Base-by-base conservation (phyloP, 2,329 filamentous ascomycete species). In the Penicillium digitatum region DNA sequence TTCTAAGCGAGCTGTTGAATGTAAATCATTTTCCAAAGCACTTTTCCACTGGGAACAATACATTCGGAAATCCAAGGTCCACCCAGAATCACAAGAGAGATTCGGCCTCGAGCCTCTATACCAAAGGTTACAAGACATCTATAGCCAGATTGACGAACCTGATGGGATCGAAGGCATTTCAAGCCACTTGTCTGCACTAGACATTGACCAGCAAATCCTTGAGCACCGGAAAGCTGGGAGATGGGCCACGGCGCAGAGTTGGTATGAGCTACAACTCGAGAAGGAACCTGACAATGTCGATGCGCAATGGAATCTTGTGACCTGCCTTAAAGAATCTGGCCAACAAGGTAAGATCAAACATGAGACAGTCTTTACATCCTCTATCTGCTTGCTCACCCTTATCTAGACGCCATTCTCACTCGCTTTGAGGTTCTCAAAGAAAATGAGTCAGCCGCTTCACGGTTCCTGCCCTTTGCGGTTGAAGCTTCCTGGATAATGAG, bases 91-190 rank as follows among this genome's bases (percentile, higher is more conserved):
- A 1, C 78, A 79, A 2, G 81, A 84, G 22, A 61, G 69, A 12
- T 76, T 82, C n/a, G 80, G 78, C 45, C 69, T 79, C 43, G 80
- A 87, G 50, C 80, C 84, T 24, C 79, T 94, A 4, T 82, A 95
- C 56, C 84, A 90, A 62, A 84, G 87, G 57, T 78, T 99, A 24
- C 93, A 97, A 68, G 87, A 93, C 50, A 96, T 99, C 18, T 99
- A 99, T 72, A 90, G 90, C 1, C 89, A 96, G 64, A 97, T 99
- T 57, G 94, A 99, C 67, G 94, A 99, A 65, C 95, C 94, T 0
- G 94, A 99, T 72, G 92, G 93, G 1, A 86, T 99, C 32, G 92
- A 97, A 69, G 94, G 94, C 3, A 93, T 99, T 57, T 95, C 93
- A 1, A 86, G 90, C 20, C 88, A 94, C 69, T 78, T 97, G 3